Base-by-base conservation (phyloP, 306 rosid genomes). In the Cucurbita moschata region DNA sequence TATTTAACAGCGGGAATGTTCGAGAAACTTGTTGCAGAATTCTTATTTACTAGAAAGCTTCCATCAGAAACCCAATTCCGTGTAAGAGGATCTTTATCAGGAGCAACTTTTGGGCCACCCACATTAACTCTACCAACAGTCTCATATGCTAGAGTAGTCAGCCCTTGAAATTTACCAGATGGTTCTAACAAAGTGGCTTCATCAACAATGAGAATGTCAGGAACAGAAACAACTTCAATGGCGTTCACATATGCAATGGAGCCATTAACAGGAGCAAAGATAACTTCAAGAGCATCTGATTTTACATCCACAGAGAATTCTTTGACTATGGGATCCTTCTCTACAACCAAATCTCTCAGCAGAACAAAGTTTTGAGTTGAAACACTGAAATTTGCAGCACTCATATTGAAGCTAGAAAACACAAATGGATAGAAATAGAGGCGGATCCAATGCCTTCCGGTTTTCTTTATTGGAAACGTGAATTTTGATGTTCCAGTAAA, bases 361-460 rank as follows among this genome's bases (percentile, higher is more conserved):
- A 95, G 96, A 47, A 67, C 76, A 78, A 60, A 61, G 38, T 50
- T 59, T 78, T 85, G 84, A 6, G 95, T 74, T 39, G 88, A 55
- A 70, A 92, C 92, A 57, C 83, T 62, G 71, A 92, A 92, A 10
- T 60, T 84, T 7, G 97, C 88, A 46, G 81, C 65, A 78, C 80
- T 76, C 85, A 92, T 19, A 77, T 86, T 75, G 81, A 80, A 85
- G 12, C 55, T 62, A 46, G 75, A 62, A 50, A 75, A 81, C 3
- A 53, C 75, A 64, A 89, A 89, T 1, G 96, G 92, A 52, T 74
- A 89, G 85, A 92, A 86, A 80, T 92, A 89, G 49, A 92, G 89
- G 66, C 96, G 96, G 87, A 92, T 89, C 97, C 96, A 92, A 79
- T 89, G 95, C 67, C 97, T 88, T 15, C 96, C 97, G 35, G 66